phyloP scores from a whole-genome alignment of 176 grass and related monocot genomes.

The Oryza officinalis region DNA sequence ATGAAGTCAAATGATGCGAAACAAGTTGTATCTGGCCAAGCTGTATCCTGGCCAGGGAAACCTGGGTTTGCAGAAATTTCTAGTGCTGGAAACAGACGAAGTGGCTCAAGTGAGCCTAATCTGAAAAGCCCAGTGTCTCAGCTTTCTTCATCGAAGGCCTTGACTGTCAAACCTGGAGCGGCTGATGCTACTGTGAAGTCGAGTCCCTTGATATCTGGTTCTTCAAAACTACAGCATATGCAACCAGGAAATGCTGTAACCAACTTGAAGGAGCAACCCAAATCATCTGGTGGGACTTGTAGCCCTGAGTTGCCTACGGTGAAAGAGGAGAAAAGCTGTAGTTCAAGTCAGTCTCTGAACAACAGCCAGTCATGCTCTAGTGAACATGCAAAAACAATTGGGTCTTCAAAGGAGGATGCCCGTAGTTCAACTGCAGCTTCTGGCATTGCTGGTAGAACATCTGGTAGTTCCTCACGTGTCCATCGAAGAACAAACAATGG shows the following conservation, averaged over 20 bases:
- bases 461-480: slow-evolving; percentile 54
- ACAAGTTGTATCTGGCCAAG: slow-evolving; percentile 47
- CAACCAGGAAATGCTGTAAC: slow-evolving; percentile 21
- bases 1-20: slow-evolving; percentile 63
- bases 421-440: slow-evolving; percentile 83
- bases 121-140: slow-evolving; percentile 37
- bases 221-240: slow-evolving; percentile 45
- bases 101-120: slow-evolving; percentile 46
- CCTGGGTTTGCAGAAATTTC: slow-evolving; percentile 52
- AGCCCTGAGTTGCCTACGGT: slow-evolving; percentile 42
- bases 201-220: slow-evolving; percentile 13
- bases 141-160: slow-evolving; percentile 41
- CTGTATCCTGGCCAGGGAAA: slow-evolving; percentile 63
- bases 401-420: slow-evolving; percentile 71
- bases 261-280: slow-evolving; percentile 48
- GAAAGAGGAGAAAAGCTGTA: slow-evolving; percentile 90
- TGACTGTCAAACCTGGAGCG: slow-evolving; percentile 25
- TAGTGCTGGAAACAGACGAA: slow-evolving; percentile 40
- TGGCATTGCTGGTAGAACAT: slow-evolving; percentile 54
- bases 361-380: slow-evolving; percentile 91
- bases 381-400: slow-evolving; percentile 65
- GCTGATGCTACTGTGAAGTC: slow-evolving; percentile 45
- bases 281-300: slow-evolving; percentile 39
- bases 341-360: slow-evolving; percentile 84
- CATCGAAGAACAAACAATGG: slow-evolving; percentile 66